phyloP scores from a whole-genome alignment of 176 grass and related monocot species.

The Alopecurus myosuroides region DNA sequence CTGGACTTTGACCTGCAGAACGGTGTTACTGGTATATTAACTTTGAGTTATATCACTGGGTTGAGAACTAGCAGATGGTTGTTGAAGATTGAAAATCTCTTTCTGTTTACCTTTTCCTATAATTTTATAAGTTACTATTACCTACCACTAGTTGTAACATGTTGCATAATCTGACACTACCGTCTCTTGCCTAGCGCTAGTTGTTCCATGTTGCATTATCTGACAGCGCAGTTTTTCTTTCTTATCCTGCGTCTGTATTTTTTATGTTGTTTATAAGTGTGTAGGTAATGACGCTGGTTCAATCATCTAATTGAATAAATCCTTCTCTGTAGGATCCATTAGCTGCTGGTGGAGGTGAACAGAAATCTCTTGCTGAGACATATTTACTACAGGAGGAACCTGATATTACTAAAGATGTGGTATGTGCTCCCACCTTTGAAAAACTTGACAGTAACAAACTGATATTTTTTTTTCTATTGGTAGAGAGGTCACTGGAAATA shows the following conservation, averaged over 20 bases:
- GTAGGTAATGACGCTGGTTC: background rate
- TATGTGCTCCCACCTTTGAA: slow-evolving; percentile 20
- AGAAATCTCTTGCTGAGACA: slow-evolving; percentile 71
- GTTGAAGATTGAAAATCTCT: background rate
- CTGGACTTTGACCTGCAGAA: background rate
- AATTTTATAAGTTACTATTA: background rate
- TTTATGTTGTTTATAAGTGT: background rate
- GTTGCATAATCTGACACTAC: background rate
- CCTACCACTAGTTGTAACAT: background rate
- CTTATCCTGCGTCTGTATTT: slow-evolving; percentile 10
- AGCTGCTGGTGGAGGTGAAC: slow-evolving; percentile 33
- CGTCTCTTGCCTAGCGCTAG: background rate
- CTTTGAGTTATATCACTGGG: slow-evolving; percentile 4
- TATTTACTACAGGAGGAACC: slow-evolving; percentile 66
- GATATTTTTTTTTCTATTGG: background rate
- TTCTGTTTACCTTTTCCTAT: background rate
- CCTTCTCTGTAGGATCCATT: slow-evolving; percentile 43
- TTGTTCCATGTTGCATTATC: background rate
- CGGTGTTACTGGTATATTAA: background rate
- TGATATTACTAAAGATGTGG: slow-evolving; percentile 35
- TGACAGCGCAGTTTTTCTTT: background rate
- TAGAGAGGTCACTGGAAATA: background rate
- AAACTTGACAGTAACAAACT: background rate
- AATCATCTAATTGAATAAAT: slow-evolving; percentile 24
- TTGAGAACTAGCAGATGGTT: background rate